These are phyloP conservation scores for Epichloe sp. DNA, from an alignment of 2,329 filamentous ascomycete species.

Conservation along the genomic window DNA sequence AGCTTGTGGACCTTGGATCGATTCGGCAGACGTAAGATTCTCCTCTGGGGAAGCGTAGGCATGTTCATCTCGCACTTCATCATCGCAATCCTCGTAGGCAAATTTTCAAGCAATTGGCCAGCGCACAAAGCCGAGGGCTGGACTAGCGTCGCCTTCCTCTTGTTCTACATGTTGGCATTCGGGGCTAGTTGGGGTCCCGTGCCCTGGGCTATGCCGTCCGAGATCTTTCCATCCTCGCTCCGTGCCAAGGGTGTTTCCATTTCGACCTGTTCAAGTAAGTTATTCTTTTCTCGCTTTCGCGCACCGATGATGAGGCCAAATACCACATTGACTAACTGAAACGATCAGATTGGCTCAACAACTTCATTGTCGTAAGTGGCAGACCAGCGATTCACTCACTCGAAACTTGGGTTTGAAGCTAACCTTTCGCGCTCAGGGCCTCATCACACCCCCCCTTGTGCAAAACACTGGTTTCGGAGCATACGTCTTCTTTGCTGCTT, in stretches of 20 bases:
- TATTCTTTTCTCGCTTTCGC: not conserved
- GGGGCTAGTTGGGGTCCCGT: conserved; percentile 45
- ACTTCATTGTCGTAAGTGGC: conserved; percentile 38
- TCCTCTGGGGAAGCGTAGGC: conserved; percentile 13
- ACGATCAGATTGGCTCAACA: conserved; percentile 39
- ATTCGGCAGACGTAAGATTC: conserved; percentile 14
- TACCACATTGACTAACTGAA: too few relatives aligned
- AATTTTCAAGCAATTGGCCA: conserved; percentile 13
- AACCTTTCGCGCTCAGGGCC: conserved; percentile 15
- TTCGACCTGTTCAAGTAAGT: conserved; percentile 36
- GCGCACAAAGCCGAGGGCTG: conserved; percentile 14
- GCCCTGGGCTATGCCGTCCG: conserved; percentile 33
- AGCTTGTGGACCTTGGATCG: conserved; percentile 30
- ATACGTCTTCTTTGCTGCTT: conserved; percentile 46
- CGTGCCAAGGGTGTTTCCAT: conserved; percentile 51
- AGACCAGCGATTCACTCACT: not conserved
- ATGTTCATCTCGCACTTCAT: conserved; percentile 17
- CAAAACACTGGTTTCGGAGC: conserved; percentile 34
- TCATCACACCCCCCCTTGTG: conserved; percentile 46
- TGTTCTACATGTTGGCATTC: conserved; percentile 47
- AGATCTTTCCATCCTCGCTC: conserved; percentile 49
- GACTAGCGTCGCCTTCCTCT: conserved; percentile 16
- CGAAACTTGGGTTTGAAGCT: too few relatives aligned
- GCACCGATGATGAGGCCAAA: too few relatives aligned
- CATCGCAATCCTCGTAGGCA: conserved; percentile 15